These are phyloP conservation scores for Blastobotrys muscicola DNA, from an alignment of 805 yeast genomes.

Conservation along the genomic window DNA sequence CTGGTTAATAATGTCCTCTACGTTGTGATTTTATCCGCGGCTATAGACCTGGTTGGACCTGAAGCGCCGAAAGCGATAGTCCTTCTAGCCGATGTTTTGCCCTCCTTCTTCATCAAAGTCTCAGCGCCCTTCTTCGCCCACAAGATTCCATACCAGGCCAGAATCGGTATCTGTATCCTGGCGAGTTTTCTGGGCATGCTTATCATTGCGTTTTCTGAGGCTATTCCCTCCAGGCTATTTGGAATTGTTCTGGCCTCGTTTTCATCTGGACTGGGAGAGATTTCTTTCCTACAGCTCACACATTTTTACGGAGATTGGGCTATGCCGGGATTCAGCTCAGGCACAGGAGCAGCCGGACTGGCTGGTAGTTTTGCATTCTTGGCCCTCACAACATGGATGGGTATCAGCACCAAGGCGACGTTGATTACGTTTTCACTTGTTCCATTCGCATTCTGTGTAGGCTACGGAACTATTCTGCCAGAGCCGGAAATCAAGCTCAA, in stretches of 20 bases:
- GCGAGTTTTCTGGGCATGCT: conserved; percentile 71
- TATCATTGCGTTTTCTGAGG: conserved; percentile 39
- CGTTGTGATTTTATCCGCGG: conserved; percentile 87
- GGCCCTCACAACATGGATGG: conserved; percentile 60
- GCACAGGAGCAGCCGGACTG: conserved; percentile 94
- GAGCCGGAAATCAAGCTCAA: conserved; percentile 1
- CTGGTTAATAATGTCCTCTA: conserved; percentile 79
- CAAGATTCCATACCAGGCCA: conserved; percentile 42
- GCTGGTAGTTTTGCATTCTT: conserved; percentile 64
- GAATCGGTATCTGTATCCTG: conserved; percentile 47
- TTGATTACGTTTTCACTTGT: conserved; percentile 45
- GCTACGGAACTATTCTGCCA: conserved; percentile 26
- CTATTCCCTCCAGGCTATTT: conserved; percentile 36
- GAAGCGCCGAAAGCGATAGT: conserved; percentile 77
- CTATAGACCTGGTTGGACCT: conserved; percentile 83
- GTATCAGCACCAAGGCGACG: conserved; percentile 43
- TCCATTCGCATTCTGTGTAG: conserved; percentile 25
- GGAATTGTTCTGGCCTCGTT: conserved; percentile 76
- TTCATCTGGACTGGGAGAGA: conserved; percentile 86
- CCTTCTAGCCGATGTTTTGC: conserved; percentile 75
- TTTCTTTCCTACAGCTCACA: conserved; percentile 78
- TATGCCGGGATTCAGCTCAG: conserved; percentile 81
- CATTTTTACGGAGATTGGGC: conserved; percentile 58
- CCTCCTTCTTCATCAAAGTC: conserved; percentile 64
- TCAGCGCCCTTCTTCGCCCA: conserved; percentile 76